phyloP scores from a whole-genome alignment of 768 basidiomycete genomes.

The Boletus fagicola region DNA sequence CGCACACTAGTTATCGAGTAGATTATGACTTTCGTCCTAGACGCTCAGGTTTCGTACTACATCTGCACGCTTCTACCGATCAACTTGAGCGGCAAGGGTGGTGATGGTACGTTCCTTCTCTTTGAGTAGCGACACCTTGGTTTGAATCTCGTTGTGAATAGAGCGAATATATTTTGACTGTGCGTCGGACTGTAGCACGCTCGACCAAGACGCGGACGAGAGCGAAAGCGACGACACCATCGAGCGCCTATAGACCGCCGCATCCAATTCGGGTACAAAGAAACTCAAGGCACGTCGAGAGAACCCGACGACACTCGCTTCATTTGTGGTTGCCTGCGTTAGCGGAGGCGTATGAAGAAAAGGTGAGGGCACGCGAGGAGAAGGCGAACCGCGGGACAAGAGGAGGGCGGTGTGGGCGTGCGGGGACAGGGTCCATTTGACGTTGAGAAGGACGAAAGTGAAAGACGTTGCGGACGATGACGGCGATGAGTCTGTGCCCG shows the following conservation, averaged over 20 bases:
- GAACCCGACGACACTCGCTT: constrained; percentile 49
- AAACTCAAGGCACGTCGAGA: constrained; percentile 29
- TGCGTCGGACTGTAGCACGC: constrained; percentile 1
- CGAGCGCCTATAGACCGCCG: constrained; percentile 28
- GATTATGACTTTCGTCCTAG: too few relatives aligned
- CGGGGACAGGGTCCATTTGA: background rate
- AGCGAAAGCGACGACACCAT: constrained; percentile 42
- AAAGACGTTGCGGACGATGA: background rate
- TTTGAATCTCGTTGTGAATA: too few relatives aligned
- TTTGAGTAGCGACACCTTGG: too few relatives aligned
- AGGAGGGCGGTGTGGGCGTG: constrained; percentile 6
- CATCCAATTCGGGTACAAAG: constrained; percentile 19
- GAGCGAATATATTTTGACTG: too few relatives aligned
- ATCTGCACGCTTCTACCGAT: too few relatives aligned
- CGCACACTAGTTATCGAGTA: too few relatives aligned
- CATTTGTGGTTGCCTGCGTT: constrained; percentile 86
- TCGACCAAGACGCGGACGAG: constrained; percentile 35
- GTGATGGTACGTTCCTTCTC: too few relatives aligned
- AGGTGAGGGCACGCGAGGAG: constrained; percentile 46
- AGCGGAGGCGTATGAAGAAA: constrained; percentile 62
- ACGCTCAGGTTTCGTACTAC: too few relatives aligned
- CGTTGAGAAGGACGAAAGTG: background rate
- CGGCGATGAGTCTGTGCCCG: background rate
- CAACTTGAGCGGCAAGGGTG: too few relatives aligned
- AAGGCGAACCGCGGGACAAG: constrained; percentile 35